These are phyloP conservation scores for Taphrina pruni DNA, from an alignment of 1,139 yeast species.

Conservation along the genomic window DNA sequence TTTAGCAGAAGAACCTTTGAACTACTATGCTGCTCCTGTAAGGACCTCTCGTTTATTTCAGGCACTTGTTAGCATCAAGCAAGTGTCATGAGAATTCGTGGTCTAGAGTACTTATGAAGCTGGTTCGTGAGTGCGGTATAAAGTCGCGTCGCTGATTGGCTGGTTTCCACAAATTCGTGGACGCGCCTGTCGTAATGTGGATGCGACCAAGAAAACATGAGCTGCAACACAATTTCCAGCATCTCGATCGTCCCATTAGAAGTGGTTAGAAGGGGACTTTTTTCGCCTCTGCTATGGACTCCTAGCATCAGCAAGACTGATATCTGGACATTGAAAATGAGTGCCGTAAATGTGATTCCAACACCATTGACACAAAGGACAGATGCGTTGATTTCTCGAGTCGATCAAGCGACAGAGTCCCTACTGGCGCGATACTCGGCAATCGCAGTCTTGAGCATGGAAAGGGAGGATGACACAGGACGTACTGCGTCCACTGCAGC, in stretches of 20 bases:
- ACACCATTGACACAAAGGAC: conserved; percentile 30
- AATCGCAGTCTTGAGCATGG: conserved; percentile 21
- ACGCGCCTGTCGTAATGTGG: conserved; percentile 6
- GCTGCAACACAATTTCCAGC: not conserved
- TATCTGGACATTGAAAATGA: conserved; percentile 1
- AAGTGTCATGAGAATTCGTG: no score
- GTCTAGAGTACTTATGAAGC: no score
- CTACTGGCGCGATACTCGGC: conserved; percentile 29
- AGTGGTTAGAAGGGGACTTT: not conserved
- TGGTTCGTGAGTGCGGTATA: not conserved
- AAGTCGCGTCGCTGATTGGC: conserved; percentile 12
- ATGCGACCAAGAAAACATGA: not conserved
- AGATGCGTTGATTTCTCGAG: conserved; percentile 17
- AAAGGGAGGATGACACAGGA: conserved; percentile 20
- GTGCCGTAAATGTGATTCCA: conserved; percentile 1
- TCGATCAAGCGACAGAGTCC: conserved; percentile 33
- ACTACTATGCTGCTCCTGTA: not conserved
- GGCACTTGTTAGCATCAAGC: no score
- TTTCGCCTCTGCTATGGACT: not conserved
- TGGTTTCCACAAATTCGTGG: conserved; percentile 9
- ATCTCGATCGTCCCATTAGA: not conserved
- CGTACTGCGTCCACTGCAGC: conserved; percentile 16
- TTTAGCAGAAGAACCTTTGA: not conserved
- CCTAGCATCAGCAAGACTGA: not conserved
- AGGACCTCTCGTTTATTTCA: no score